Conservation (phyloP, 2,329 filamentous ascomycete genomes). For the Fusarium aywerte region DNA sequence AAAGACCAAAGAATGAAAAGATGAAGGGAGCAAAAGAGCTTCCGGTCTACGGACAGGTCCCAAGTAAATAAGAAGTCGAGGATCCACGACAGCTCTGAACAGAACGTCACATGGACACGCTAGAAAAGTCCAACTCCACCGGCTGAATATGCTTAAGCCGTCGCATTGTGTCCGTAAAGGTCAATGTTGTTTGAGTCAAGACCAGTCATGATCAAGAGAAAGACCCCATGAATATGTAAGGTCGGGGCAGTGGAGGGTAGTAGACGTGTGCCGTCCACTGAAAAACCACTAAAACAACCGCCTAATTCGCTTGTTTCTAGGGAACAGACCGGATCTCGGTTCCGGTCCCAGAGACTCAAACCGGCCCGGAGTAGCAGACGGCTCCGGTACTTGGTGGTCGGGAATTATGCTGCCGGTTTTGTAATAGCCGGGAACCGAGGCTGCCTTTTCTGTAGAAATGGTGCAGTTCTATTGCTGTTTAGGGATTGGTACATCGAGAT, state of each 20-base stretch:
- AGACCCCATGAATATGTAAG: slow-evolving; percentile 9
- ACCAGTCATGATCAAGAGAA: slow-evolving; percentile 8
- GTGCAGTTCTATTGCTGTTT: slow-evolving; percentile 24
- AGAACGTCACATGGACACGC: slow-evolving; percentile 42
- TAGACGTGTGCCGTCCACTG: slow-evolving; percentile 1
- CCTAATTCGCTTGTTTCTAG: slow-evolving; percentile 1
- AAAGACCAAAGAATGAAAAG: neutral
- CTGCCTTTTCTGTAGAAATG: neutral
- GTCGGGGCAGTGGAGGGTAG: neutral
- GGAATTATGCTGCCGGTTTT: slow-evolving; percentile 29
- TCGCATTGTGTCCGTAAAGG: slow-evolving; percentile 10
- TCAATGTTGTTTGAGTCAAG: slow-evolving; percentile 2
- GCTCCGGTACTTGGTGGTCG: slow-evolving; percentile 6
- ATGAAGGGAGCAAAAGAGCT: slow-evolving; percentile 1
- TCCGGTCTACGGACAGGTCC: slow-evolving; percentile 10
- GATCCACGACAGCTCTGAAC: slow-evolving; percentile 29
- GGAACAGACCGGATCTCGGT: slow-evolving; percentile 28
- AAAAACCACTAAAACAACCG: slow-evolving; percentile 7
- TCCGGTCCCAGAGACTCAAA: slow-evolving; percentile 31
- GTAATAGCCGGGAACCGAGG: slow-evolving; percentile 41
- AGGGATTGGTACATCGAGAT: slow-evolving; percentile 1
- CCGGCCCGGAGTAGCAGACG: slow-evolving; percentile 9
- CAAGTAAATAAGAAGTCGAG: slow-evolving; percentile 27
- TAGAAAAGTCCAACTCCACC: slow-evolving; percentile 38
- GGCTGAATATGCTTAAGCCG: slow-evolving; percentile 6